Conservation (phyloP, 1,284 basidiomycete species). For the Ustilago cynodontis region DNA sequence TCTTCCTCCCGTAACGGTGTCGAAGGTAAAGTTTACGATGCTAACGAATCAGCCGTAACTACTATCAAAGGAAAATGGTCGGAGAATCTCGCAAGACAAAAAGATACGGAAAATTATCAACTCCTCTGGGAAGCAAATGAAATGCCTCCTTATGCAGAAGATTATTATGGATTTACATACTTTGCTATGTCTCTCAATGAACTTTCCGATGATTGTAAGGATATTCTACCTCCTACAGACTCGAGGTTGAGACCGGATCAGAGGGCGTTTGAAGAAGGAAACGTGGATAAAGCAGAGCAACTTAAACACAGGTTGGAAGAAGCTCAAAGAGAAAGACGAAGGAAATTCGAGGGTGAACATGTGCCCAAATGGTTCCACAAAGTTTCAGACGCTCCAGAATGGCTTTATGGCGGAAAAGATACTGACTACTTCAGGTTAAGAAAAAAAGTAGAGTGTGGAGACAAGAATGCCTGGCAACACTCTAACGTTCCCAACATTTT, state of each 20-base stretch:
- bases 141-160: conserved; percentile 61
- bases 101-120: conserved; percentile 64
- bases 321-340: conserved; percentile 70
- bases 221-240: conserved; percentile 82
- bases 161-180: conserved; percentile 69
- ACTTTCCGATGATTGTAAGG: conserved; percentile 74
- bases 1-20: conserved; percentile 58
- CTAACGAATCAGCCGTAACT: conserved; percentile 54
- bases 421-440: conserved; percentile 53
- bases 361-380: conserved; percentile 66
- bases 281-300: conserved; percentile 80
- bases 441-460: conserved; percentile 32
- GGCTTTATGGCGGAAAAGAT: conserved; percentile 58
- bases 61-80: conserved; percentile 64
- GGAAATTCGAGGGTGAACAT: conserved; percentile 66
- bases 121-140: conserved; percentile 65
- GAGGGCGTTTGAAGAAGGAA: conserved; percentile 84
- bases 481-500: conserved; percentile 34
- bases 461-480: conserved; percentile 24
- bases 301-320: conserved; percentile 82
- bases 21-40: conserved; percentile 62
- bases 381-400: conserved; percentile 49
- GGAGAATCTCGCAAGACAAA: conserved; percentile 57
- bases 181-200: conserved; percentile 69
- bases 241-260: conserved; percentile 88